Evolutionary conservation across 202 grass and related monocot species (phyloP).

Genomic region (Musa balbisiana): DNA sequence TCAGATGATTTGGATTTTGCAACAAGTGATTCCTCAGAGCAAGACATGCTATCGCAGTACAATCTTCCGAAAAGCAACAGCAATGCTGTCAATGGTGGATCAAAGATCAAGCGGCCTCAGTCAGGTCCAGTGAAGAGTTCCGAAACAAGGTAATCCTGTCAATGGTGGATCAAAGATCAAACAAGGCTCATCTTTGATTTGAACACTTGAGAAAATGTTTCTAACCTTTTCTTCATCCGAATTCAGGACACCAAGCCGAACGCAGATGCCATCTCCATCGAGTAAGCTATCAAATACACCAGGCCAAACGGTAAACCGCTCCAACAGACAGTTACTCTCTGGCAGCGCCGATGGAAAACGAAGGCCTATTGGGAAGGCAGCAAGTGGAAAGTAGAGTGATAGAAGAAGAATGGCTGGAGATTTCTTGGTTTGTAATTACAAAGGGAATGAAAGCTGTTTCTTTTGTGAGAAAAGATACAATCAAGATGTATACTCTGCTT

Average conservation of each 20-base stretch:
- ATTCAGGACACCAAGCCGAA: constrained; percentile 37
- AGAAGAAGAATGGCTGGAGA: background rate
- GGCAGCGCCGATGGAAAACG: constrained; percentile 28
- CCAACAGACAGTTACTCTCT: constrained; percentile 26
- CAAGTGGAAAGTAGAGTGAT: constrained; percentile 28
- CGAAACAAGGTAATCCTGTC: constrained; percentile 45
- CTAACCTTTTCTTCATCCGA: constrained; percentile 6
- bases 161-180: too few relatives aligned
- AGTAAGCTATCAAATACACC: constrained; percentile 36
- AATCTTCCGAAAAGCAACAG: constrained; percentile 41
- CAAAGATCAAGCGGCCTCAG: constrained; percentile 44
- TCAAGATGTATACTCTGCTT: too few relatives aligned
- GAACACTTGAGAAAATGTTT: background rate
- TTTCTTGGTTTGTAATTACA: background rate
- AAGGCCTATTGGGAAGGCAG: constrained; percentile 34
- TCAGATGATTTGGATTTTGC: constrained; percentile 69
- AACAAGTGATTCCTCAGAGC: constrained; percentile 71
- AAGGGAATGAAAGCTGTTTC: background rate
- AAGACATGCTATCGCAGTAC: constrained; percentile 42
- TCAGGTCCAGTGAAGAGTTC: constrained; percentile 38
- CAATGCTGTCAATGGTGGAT: constrained; percentile 27
- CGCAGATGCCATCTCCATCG: constrained; percentile 30
- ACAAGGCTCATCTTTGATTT: too few relatives aligned
- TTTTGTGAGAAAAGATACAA: too few relatives aligned
- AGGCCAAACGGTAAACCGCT: constrained; percentile 25